These are phyloP conservation scores for Kodamaea arcana DNA, from an alignment of 1,139 yeast species.

Conservation along the genomic window DNA sequence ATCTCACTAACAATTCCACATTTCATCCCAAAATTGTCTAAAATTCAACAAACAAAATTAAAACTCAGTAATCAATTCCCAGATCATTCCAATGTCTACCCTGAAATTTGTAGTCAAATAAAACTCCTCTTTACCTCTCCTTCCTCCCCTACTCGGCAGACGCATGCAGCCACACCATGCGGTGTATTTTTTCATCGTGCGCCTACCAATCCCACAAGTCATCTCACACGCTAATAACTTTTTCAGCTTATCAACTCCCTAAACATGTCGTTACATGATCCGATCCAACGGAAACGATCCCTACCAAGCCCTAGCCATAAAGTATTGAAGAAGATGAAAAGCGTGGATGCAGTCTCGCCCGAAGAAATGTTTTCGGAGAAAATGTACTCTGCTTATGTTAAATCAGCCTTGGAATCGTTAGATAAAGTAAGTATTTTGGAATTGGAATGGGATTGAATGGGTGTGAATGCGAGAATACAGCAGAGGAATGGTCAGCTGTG, in stretches of 20 bases:
- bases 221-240: background rate
- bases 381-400: slow-evolving; percentile 61
- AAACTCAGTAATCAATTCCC: too few species aligned
- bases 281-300: slow-evolving; percentile 15
- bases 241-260: background rate
- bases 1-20: too few species aligned
- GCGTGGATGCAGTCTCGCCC: background rate
- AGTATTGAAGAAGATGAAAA: slow-evolving; percentile 7
- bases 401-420: slow-evolving; percentile 65
- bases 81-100: too few species aligned
- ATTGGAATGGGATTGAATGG: slow-evolving; percentile 5
- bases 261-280: slow-evolving; percentile 16
- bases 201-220: background rate
- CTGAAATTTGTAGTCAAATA: too few species aligned
- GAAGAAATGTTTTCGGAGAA: slow-evolving; percentile 39
- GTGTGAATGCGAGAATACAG: too few species aligned
- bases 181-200: slow-evolving; percentile 1
- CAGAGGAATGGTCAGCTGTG: too few species aligned
- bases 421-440: slow-evolving; percentile 49
- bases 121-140: too few species aligned
- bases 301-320: slow-evolving; percentile 10
- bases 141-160: too few species aligned
- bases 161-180: too few species aligned
- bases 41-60: too few species aligned
- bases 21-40: too few species aligned